Evolutionary conservation across 176 grass and related monocot species (phyloP), one percentile per base, ranked within the genome.

Genomic region (Bonia amplexicaulis): DNA sequence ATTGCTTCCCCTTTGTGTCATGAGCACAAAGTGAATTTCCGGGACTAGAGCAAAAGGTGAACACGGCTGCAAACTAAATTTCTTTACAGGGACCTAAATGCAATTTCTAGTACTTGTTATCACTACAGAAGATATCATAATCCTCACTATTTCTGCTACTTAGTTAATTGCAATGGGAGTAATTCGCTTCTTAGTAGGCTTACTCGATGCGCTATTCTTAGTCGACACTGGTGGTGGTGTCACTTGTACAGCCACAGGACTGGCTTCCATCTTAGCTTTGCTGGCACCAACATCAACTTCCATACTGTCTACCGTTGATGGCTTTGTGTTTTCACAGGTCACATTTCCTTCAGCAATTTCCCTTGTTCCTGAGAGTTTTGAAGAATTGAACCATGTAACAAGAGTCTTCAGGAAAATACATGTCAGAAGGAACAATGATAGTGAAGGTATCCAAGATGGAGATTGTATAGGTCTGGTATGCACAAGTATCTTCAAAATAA

Each of bases 181-280:
- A 69, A 90, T 86, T 65, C 84, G 87, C 90, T 89, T 98, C 88
- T 83, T 99, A 64, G 93, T 71, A 83, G 96, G 86, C 78, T 94
- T 96, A 78, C 79, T 92, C 37, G 86, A 71, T 67, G 82, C 53
- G 2, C 26, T 86, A n/a, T 87, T 94, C 61, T 86, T 83, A 51
- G 66, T 31, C 2, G 82, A 79, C 12, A 45, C 68, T n/a, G 63
- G 47, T 25, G 85, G 66, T 0, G 60, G 61, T 53, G 69, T 90
- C 52, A 73, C 70, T 86, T 91, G 63, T 13, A 47, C 45, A 23
- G 47, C 29, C 33, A 71, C 74, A 31, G 84, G 73, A 79, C 61
- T 72, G 75, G 52, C 66, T 84, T 74, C 79, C 65, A 4, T 79
- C 54, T 85, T 78, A 80, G 74, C 41, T 87, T 79, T 88, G 76